Evolutionary conservation across 1,139 yeast species (phyloP).

Genomic region (Lodderomyces pseudojiufengensis): DNA sequence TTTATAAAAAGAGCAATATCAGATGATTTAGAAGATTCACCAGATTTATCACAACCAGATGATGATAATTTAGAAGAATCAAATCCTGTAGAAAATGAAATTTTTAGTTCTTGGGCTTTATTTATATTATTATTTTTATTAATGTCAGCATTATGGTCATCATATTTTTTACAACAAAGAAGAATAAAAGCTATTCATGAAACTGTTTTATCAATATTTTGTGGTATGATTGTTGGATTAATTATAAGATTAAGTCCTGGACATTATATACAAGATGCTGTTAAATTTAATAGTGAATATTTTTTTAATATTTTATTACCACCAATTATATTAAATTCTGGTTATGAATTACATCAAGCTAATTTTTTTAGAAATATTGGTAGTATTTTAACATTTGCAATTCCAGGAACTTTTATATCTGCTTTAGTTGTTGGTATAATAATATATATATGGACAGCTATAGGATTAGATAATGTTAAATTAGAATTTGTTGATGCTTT

Average conservation of each 20-base stretch:
- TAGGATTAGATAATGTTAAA: slow-evolving; percentile 84
- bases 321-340: slow-evolving; percentile 93
- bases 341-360: slow-evolving; percentile 93
- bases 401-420: slow-evolving; percentile 93
- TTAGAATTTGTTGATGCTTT: slow-evolving; percentile 94
- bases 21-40: slow-evolving; percentile 33
- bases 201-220: slow-evolving; percentile 90
- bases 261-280: slow-evolving; percentile 94
- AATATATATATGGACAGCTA: slow-evolving; percentile 81
- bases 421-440: slow-evolving; percentile 86
- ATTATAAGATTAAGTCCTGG: slow-evolving; percentile 90
- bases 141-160: slow-evolving; percentile 90
- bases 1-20: slow-evolving; percentile 30
- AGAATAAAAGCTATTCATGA: slow-evolving; percentile 94
- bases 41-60: slow-evolving; percentile 51
- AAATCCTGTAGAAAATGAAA: slow-evolving; percentile 95
- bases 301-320: slow-evolving; percentile 93
- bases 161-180: slow-evolving; percentile 87
- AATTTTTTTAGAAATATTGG: slow-evolving; percentile 92
- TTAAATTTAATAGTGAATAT: slow-evolving; percentile 89
- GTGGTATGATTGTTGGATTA: slow-evolving; percentile 95
- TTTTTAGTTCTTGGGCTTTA: slow-evolving; percentile 95
- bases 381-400: slow-evolving; percentile 89
- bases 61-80: slow-evolving; percentile 51
- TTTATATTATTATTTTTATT: slow-evolving; percentile 78